Percentiles rank a stretch among this genome's conserved stretches.
Conservation (phyloP, 352 stramenopile species). For the Globisporangium yorkense region DNA sequence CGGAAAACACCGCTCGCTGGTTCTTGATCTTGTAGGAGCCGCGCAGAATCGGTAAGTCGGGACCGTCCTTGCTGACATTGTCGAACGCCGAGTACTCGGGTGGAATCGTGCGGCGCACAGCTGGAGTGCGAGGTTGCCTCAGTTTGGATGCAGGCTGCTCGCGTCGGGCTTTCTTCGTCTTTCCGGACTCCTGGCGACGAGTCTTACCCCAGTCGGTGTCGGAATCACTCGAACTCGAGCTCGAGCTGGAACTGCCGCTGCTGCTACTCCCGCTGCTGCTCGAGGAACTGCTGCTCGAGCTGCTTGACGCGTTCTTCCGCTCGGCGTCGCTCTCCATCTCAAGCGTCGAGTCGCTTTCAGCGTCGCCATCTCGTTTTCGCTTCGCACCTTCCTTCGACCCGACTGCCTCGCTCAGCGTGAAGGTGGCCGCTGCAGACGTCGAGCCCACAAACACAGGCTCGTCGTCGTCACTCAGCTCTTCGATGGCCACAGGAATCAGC, state of each 20-base stretch:
- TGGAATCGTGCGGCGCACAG: slow-evolving; percentile 21
- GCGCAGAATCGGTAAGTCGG: slow-evolving; percentile 46
- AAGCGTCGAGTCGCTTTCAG: slow-evolving; percentile 24
- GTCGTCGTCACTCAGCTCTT: slow-evolving; percentile 9
- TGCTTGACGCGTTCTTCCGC: slow-evolving; percentile 16
- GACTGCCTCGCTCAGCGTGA: neutral
- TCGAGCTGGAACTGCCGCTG: slow-evolving; percentile 14
- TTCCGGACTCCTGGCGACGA: neutral
- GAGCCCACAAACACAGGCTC: slow-evolving; percentile 10
- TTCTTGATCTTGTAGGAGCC: slow-evolving; percentile 41
- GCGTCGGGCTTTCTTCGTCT: slow-evolving; percentile 10
- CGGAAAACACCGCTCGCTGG: slow-evolving; percentile 43
- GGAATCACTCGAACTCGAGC: slow-evolving; percentile 13
- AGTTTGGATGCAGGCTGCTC: neutral
- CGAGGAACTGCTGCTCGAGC: slow-evolving; percentile 12
- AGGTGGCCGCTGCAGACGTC: neutral
- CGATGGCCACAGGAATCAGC: slow-evolving; percentile 8
- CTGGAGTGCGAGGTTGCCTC: slow-evolving; percentile 7
- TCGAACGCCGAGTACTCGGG: slow-evolving; percentile 47
- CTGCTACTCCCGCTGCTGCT: slow-evolving; percentile 18
- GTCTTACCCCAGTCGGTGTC: slow-evolving; percentile 12
- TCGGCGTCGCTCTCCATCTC: slow-evolving; percentile 14
- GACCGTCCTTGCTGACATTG: slow-evolving; percentile 25
- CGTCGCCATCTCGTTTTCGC: slow-evolving; percentile 9
- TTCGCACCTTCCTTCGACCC: slow-evolving; percentile 1